Percentiles rank a stretch among this genome's conserved stretches.
phyloP scores from a whole-genome alignment of 192 early-diverging fungal species.

The Ramicandelaber brevisporus region DNA sequence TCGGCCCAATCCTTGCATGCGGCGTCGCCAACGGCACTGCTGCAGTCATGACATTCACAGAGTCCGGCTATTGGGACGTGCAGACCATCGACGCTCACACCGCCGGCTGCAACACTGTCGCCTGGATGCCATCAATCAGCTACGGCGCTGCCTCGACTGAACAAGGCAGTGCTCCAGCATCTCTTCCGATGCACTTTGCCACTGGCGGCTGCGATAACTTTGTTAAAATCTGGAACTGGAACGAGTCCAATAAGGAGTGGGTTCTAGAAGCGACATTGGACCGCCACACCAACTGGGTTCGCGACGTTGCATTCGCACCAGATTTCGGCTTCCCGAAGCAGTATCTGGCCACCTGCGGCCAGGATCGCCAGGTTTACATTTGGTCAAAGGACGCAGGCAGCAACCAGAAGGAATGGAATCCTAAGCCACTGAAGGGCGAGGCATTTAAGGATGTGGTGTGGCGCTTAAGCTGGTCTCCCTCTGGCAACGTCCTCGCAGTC shows the following conservation, averaged over 20 bases:
- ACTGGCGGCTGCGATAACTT: conserved; percentile 88
- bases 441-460: conserved; percentile 92
- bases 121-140: conserved; percentile 77
- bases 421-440: conserved; percentile 36
- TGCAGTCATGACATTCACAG: conserved; percentile 78
- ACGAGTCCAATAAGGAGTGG: conserved; percentile 52
- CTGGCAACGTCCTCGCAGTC: conserved; percentile 90
- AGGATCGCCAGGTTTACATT: conserved; percentile 90
- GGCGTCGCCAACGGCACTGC: conserved; percentile 90
- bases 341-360: conserved; percentile 83
- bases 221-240: conserved; percentile 72
- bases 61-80: conserved; percentile 70
- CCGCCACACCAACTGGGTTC: conserved; percentile 91
- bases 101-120: conserved; percentile 79
- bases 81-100: conserved; percentile 46
- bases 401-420: conserved; percentile 39
- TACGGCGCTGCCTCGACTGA: conserved; percentile 21
- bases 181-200: conserved; percentile 53
- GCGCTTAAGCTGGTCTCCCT: conserved; percentile 91
- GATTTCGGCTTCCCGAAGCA: conserved; percentile 73
- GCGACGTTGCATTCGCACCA: conserved; percentile 92
- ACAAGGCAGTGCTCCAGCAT: conserved; percentile 10
- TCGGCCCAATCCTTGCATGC: conserved; percentile 72
- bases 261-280: conserved; percentile 58
- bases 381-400: conserved; percentile 63